Evolutionary conservation across 257 asterid species (phyloP).

Genomic region (Jaltomata sinuosa): DNA sequence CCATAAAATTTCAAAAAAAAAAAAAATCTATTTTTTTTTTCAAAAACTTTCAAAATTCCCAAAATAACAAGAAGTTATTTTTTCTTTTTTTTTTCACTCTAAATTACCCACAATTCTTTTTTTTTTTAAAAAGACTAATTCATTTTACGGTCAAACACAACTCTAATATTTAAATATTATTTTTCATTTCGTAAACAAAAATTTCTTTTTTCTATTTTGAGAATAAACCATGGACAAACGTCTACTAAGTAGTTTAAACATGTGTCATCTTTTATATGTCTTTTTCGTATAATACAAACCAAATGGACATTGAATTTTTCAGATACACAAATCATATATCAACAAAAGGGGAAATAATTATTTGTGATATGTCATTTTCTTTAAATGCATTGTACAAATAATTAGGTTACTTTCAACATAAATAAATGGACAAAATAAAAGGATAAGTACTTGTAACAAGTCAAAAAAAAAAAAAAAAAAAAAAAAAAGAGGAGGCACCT

Average conservation of each 20-base stretch:
- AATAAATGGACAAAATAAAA: background rate
- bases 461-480: background rate
- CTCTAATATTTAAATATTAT: too few species aligned
- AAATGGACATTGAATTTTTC: background rate
- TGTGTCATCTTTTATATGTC: background rate
- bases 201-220: too few species aligned
- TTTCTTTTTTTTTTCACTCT: too few species aligned
- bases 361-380: background rate
- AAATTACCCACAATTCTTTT: too few species aligned
- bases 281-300: background rate
- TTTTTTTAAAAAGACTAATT: too few species aligned
- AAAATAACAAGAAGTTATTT: too few species aligned
- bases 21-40: too few species aligned
- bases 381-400: background rate
- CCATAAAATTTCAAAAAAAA: too few species aligned
- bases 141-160: too few species aligned
- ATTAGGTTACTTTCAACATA: background rate
- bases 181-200: too few species aligned
- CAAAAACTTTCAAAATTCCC: too few species aligned
- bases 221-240: too few species aligned
- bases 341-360: background rate
- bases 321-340: background rate
- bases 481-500: background rate
- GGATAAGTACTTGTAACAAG: background rate
- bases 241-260: background rate